Percentiles rank a stretch among this genome's conserved stretches.
phyloP scores from a whole-genome alignment of 2,329 filamentous ascomycete genomes.

The Diaporthe humulicola region DNA sequence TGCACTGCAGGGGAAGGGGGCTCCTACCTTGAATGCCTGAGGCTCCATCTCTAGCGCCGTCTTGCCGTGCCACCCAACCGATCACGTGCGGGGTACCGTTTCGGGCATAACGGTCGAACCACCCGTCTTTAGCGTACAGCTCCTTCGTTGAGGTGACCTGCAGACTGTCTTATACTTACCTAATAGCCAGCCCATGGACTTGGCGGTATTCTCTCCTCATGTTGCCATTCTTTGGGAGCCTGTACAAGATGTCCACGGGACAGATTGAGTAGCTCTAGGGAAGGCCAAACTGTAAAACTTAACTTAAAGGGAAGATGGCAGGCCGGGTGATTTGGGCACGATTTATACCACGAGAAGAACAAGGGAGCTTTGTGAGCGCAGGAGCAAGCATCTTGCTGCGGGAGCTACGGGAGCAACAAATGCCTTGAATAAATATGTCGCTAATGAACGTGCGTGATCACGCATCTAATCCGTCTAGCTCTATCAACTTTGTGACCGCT shows the following conservation, averaged over 20 bases:
- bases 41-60: constrained; percentile 31
- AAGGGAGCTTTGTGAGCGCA: not conserved
- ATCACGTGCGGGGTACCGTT: constrained; percentile 9
- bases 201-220: not conserved
- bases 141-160: no score
- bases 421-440: constrained; percentile 28
- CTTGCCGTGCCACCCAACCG: not conserved
- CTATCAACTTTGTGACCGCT: constrained; percentile 84
- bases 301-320: not conserved
- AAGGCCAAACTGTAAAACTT: not conserved
- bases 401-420: not conserved
- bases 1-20: constrained; percentile 35
- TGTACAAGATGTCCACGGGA: not conserved
- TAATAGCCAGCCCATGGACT: not conserved
- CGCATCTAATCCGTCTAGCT: constrained; percentile 88
- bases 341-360: not conserved
- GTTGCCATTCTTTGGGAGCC: not conserved
- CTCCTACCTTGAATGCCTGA: constrained; percentile 33
- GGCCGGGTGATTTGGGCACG: not conserved
- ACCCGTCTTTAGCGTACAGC: not conserved
- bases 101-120: not conserved
- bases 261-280: not conserved
- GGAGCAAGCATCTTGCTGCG: not conserved
- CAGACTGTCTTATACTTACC: not conserved
- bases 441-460: constrained; percentile 44